Evolutionary conservation across 1,139 yeast species (phyloP).

Genomic region (Nadsonia commutata): DNA sequence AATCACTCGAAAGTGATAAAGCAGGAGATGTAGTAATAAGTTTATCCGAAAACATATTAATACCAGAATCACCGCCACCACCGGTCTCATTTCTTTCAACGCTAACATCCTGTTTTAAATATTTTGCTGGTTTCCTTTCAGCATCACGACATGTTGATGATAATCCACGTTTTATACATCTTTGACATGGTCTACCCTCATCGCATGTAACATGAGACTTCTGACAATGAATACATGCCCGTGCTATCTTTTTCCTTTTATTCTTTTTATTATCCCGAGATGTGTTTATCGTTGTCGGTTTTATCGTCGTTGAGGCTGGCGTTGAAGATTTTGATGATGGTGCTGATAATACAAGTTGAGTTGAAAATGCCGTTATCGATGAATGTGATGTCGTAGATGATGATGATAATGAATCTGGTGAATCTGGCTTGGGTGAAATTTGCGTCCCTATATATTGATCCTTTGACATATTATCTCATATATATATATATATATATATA

Average conservation of each 20-base stretch:
- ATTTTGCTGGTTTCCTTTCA: constrained; percentile 72
- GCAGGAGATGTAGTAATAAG: too few relatives aligned
- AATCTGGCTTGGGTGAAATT: too few relatives aligned
- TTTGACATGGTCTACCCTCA: constrained; percentile 57
- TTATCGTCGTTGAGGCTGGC: not conserved
- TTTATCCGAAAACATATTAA: not conserved
- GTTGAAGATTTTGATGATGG: not conserved
- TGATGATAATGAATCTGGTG: not conserved
- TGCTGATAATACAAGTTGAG: not conserved
- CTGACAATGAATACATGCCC: constrained; percentile 90
- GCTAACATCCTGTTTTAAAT: constrained; percentile 28
- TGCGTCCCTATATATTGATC: too few relatives aligned
- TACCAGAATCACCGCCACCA: not conserved
- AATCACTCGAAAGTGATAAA: constrained; percentile 1
- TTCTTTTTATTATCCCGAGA: constrained; percentile 8
- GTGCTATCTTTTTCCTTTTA: constrained; percentile 43
- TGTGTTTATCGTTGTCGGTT: not conserved
- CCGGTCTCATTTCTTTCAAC: not conserved
- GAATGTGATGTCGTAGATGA: not conserved
- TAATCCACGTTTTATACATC: constrained; percentile 65
- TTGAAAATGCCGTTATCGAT: not conserved
- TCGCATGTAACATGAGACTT: constrained; percentile 87
- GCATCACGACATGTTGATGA: constrained; percentile 68
- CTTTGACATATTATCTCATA: too few relatives aligned
- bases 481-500: too few relatives aligned